Evolutionary conservation across 192 early-diverging fungal genomes (phyloP).

Genomic region (Jimgerdemannia flammicorona): DNA sequence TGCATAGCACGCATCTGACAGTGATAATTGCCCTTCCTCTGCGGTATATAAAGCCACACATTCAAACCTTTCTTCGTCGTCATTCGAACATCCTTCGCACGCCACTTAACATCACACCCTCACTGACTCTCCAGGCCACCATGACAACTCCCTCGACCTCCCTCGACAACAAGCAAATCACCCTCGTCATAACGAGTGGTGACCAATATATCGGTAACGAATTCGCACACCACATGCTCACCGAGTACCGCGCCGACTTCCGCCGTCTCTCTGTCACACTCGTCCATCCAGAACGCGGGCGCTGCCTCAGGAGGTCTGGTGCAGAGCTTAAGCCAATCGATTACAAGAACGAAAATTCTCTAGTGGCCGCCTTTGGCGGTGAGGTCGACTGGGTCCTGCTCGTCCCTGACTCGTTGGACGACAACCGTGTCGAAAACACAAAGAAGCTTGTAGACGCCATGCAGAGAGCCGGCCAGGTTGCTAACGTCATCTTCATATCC

Average conservation of each 20-base stretch:
- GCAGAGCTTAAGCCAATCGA: neutral
- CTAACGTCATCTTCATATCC: neutral
- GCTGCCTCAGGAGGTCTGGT: neutral
- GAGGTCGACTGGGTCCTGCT: neutral
- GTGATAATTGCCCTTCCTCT: too few species aligned
- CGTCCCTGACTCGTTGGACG: neutral
- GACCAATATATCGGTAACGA: neutral
- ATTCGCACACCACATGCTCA: neutral
- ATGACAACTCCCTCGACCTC: too few species aligned
- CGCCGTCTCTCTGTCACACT: neutral
- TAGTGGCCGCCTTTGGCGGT: neutral
- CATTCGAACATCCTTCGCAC: too few species aligned
- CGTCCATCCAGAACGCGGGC: neutral
- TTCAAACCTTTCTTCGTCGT: too few species aligned
- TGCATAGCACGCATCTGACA: too few species aligned
- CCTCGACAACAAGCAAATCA: too few species aligned
- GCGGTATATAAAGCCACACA: too few species aligned
- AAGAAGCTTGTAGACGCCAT: neutral
- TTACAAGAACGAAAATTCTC: neutral
- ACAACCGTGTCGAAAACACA: neutral
- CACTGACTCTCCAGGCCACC: too few species aligned
- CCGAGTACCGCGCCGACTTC: neutral
- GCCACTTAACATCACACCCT: too few species aligned
- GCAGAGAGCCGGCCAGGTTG: neutral
- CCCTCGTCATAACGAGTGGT: neutral